A percentile compares a stretch with the other conserved stretches of the same genome.
Evolutionary conservation across 106 monocot species (phyloP).

Genomic region (Dendrobium chrysotoxum): DNA sequence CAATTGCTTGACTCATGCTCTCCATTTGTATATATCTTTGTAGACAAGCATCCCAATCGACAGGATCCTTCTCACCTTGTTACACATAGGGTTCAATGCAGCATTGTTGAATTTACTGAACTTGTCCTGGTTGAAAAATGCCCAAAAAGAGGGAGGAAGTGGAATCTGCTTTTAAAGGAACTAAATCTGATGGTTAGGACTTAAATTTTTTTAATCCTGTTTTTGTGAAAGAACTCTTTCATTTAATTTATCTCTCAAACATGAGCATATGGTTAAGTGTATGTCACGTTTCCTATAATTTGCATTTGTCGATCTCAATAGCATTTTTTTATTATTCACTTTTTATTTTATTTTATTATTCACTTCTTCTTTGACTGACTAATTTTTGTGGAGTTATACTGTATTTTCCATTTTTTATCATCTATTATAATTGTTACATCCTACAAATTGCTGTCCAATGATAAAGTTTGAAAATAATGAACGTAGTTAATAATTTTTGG

Average conservation of each 20-base stretch:
- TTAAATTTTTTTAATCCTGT: background rate
- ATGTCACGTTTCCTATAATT: background rate
- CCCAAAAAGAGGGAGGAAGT: constrained; percentile 32
- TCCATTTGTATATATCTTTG: constrained; percentile 59
- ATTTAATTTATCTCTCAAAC: background rate
- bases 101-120: constrained; percentile 56
- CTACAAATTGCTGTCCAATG: background rate
- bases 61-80: constrained; percentile 95
- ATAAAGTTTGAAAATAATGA: background rate
- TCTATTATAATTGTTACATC: background rate
- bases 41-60: constrained; percentile 73
- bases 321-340: background rate
- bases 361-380: background rate
- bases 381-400: background rate
- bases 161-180: constrained; percentile 41
- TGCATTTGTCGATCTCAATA: background rate
- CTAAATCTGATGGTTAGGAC: constrained; percentile 54
- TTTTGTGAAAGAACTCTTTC: background rate
- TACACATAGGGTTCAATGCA: constrained; percentile 72
- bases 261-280: background rate
- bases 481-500: background rate
- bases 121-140: constrained; percentile 31
- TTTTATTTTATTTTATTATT: background rate
- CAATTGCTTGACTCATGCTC: constrained; percentile 53
- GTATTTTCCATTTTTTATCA: background rate